Base-by-base conservation (phyloP, 2,329 filamentous ascomycete species). In the Cordyceps javanica region DNA sequence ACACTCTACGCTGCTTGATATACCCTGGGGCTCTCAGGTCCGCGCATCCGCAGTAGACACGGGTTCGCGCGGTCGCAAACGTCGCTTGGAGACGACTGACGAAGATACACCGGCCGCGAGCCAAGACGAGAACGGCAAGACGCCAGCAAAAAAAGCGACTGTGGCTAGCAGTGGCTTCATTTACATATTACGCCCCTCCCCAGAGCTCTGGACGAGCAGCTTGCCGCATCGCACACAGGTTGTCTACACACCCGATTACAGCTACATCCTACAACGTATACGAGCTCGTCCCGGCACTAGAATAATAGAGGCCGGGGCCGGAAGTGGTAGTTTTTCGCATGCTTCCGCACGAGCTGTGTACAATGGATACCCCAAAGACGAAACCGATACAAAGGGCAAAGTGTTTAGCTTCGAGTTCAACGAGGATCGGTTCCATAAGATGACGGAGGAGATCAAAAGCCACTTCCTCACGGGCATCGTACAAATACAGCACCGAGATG, bases 11-110 rank as follows among this genome's bases (percentile, higher is more conserved):
- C 74, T 93, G 46, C 81, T 96, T 57, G 79, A 84, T 5, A 78
- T 91, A 55, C 88, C 90, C 42, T 97, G 93, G 93, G 94, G 94
- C 28, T 91, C 89, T 7, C 94, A 97, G 70, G 86, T 97, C 23
- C 82, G 90, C 48, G 94, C 94, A 8, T 96, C 91, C 2, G 84
- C 87, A 32, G 91, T 97, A 58, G 90, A 97, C 67, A 97, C 92
- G 0, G 91, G 92, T 13, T 94, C 91, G n/a, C 80, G 91, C 65
- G 91, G 91, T 34, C 82, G 88, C 53, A 88, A 87, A 71, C 77
- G 82, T 56, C 86, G 86, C 69, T 71, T 76, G 16, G 75, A 76
- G 55, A 71, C 68, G 5, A 69, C 69, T 25, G 75, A 72, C 42
- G 80, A 82, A 60, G 66, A 66, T 14, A 66, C 64, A 19, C 60